Evolutionary conservation across 2,329 filamentous ascomycete species (phyloP).

Genomic region (Alternaria infectoria): DNA sequence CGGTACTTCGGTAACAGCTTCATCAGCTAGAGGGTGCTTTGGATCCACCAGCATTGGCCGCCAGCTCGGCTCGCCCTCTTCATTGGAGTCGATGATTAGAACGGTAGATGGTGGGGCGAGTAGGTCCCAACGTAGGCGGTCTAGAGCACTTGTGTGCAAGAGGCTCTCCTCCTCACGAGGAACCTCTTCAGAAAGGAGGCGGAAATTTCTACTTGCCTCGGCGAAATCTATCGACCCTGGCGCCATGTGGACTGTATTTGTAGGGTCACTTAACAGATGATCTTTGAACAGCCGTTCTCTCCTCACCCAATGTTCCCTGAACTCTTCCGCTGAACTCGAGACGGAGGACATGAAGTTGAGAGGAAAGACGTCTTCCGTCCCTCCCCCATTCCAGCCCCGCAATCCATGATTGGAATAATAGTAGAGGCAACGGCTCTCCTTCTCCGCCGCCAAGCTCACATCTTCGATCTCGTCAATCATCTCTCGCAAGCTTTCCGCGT

Average conservation of each 20-base stretch:
- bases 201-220: background rate
- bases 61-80: background rate
- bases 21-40: background rate
- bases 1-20: background rate
- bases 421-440: background rate
- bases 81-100: background rate
- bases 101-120: background rate
- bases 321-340: background rate
- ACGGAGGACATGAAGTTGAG: background rate
- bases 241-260: background rate
- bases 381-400: background rate
- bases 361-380: background rate
- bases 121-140: background rate
- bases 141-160: background rate
- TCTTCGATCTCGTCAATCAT: background rate
- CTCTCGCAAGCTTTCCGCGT: background rate
- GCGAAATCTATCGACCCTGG: background rate
- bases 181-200: background rate
- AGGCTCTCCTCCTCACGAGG: background rate
- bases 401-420: background rate
- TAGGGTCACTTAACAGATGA: background rate
- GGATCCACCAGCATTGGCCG: background rate
- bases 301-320: background rate
- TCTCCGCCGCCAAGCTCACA: background rate
- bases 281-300: background rate